Evolutionary conservation across 257 asterid species (phyloP).

Genomic region (Gentiana macrophylla): DNA sequence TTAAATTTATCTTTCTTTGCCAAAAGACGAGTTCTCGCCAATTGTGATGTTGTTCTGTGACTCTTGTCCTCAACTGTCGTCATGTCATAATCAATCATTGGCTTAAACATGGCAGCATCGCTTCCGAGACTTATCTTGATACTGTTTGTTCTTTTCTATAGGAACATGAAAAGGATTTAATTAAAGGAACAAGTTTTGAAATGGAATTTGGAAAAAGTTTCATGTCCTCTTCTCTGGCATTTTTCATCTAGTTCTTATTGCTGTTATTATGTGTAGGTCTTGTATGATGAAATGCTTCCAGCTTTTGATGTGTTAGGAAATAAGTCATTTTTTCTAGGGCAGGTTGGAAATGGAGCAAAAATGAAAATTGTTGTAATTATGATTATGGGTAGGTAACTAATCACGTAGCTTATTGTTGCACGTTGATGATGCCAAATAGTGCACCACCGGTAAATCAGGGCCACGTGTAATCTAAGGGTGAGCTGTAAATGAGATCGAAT

Average conservation of each 20-base stretch:
- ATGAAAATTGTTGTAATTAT: constrained; percentile 98
- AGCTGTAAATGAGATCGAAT: too few species aligned
- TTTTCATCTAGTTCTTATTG: neutral
- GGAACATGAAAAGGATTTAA: neutral
- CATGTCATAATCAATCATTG: too few species aligned
- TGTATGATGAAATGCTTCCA: constrained; percentile 61
- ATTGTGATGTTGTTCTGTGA: too few species aligned
- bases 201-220: neutral
- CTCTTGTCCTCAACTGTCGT: too few species aligned
- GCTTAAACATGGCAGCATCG: too few species aligned
- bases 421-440: too few species aligned
- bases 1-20: too few species aligned
- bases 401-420: neutral
- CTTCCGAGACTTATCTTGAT: too few species aligned
- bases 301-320: constrained; percentile 86
- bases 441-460: too few species aligned
- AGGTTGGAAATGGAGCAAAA: constrained; percentile 92
- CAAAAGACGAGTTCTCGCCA: too few species aligned
- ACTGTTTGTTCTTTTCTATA: neutral
- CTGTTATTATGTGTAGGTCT: constrained; percentile 34
- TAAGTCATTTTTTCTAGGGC: constrained; percentile 74
- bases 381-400: constrained; percentile 92
- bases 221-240: constrained; percentile 6
- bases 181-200: too few species aligned
- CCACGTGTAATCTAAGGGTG: too few species aligned